Conservation (phyloP, 2,329 filamentous ascomycete species). For the Fusarium sp. region DNA sequence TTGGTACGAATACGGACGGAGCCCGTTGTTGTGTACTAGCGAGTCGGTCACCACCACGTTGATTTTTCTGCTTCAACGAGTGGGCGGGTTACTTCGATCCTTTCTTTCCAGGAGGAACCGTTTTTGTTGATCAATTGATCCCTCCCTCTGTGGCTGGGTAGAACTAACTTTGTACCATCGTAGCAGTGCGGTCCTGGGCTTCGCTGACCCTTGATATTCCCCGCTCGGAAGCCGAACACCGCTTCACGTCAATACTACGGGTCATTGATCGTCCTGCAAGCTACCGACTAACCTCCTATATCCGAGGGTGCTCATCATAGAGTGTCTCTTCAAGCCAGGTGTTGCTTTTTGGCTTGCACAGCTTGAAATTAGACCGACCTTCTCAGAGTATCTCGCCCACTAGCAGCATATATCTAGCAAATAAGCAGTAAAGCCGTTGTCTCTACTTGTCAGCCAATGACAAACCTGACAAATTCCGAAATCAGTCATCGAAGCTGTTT, state of each 20-base stretch:
- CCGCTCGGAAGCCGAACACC: constrained; percentile 48
- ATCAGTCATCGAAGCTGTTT: background rate
- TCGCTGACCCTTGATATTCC: constrained; percentile 32
- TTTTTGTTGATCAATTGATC: constrained; percentile 6
- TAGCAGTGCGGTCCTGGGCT: constrained; percentile 1
- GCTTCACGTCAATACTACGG: constrained; percentile 32
- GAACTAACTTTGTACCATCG: constrained; percentile 10
- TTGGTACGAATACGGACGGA: constrained; percentile 42
- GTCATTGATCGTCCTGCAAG: constrained; percentile 32
- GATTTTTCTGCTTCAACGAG: constrained; percentile 44
- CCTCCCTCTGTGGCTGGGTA: background rate
- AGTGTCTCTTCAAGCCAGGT: background rate
- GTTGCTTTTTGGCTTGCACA: background rate
- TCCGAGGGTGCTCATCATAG: constrained; percentile 14
- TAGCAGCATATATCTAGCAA: background rate
- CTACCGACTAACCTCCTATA: constrained; percentile 24
- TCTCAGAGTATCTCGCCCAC: background rate
- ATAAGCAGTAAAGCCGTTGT: background rate
- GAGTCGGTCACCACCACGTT: constrained; percentile 45
- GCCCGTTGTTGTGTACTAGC: constrained; percentile 16
- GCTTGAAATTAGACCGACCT: no score
- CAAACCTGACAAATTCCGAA: background rate
- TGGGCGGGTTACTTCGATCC: constrained; percentile 25
- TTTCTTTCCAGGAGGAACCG: background rate
- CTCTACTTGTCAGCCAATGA: background rate